Percentiles rank a stretch among this genome's conserved stretches.
phyloP scores from a whole-genome alignment of 495 filamentous ascomycete species.

The Parathielavia hyrcaniae region DNA sequence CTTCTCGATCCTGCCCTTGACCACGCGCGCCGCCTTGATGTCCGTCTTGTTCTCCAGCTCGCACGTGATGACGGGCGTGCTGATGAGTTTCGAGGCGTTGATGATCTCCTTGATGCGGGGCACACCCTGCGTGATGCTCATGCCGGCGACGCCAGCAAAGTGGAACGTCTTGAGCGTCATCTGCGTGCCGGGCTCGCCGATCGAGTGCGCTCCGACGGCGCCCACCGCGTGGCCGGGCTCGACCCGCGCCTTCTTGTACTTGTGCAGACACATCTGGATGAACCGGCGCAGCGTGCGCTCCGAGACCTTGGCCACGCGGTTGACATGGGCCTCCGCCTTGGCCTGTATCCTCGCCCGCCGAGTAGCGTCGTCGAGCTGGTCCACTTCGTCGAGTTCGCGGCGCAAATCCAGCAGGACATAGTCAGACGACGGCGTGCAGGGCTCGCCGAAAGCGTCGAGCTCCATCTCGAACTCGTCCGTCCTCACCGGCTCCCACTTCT shows the following conservation, averaged over 20 bases:
- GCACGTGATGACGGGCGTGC: constrained; percentile 88
- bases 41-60: constrained; percentile 62
- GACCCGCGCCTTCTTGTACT: constrained; percentile 82
- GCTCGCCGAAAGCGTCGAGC: constrained; percentile 3
- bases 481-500: constrained; percentile 19
- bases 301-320: constrained; percentile 77
- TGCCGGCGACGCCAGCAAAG: constrained; percentile 98
- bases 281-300: constrained; percentile 64
- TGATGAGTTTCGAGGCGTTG: constrained; percentile 88
- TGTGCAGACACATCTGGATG: constrained; percentile 73
- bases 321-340: constrained; percentile 36
- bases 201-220: constrained; percentile 93
- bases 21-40: constrained; percentile 71
- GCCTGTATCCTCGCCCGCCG: constrained; percentile 7
- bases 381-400: constrained; percentile 9
- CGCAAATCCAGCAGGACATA: constrained; percentile 12
- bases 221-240: constrained; percentile 97
- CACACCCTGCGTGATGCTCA: constrained; percentile 98
- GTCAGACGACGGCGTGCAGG: constrained; percentile 3
- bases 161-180: constrained; percentile 99
- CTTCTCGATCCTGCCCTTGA: constrained; percentile 89
- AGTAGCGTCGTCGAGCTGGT: constrained; percentile 1
- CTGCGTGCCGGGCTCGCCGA: constrained; percentile 96
- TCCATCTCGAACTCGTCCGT: constrained; percentile 9
- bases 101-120: constrained; percentile 99